phyloP scores from a whole-genome alignment of 148 eudicot species.

The Rhododendron ferrugineum region DNA sequence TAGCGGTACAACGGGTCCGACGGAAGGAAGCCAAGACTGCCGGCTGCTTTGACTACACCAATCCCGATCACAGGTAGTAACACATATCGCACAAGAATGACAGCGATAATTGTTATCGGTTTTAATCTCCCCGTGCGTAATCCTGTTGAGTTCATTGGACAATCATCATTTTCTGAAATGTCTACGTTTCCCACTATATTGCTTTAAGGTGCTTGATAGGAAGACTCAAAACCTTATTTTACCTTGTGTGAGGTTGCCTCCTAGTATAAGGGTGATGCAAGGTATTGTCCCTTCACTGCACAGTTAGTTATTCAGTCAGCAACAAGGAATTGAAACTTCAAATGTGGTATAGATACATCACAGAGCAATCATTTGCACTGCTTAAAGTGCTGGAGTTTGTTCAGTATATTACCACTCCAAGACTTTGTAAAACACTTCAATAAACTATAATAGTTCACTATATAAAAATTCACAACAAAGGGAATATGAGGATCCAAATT shows the following conservation, averaged over 20 bases:
- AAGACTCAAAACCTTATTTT: constrained; percentile 3
- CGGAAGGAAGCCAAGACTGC: constrained; percentile 61
- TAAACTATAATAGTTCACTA: not conserved
- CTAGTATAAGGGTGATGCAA: constrained; percentile 71
- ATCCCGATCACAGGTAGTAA: constrained; percentile 64
- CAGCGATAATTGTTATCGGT: constrained; percentile 29
- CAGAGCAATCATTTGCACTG: not conserved
- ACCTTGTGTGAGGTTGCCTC: constrained; percentile 85
- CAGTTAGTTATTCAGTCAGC: not conserved
- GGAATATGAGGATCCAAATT: not conserved
- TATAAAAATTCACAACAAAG: not conserved
- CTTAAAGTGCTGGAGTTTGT: not conserved
- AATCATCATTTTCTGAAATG: not conserved
- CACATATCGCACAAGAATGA: constrained; percentile 51
- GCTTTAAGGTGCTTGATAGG: not conserved
- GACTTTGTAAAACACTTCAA: not conserved
- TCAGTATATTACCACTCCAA: not conserved
- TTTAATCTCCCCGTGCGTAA: constrained; percentile 37
- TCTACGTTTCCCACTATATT: not conserved
- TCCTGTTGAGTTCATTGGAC: constrained; percentile 35
- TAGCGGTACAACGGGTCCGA: constrained; percentile 64
- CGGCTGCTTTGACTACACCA: constrained; percentile 57
- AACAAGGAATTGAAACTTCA: not conserved
- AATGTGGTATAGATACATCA: not conserved
- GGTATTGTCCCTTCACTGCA: constrained; percentile 71